Evolutionary conservation across 345 rosid species (phyloP), one percentile per base, ranked within the genome.

Genomic region (Aethionema arabicum): DNA sequence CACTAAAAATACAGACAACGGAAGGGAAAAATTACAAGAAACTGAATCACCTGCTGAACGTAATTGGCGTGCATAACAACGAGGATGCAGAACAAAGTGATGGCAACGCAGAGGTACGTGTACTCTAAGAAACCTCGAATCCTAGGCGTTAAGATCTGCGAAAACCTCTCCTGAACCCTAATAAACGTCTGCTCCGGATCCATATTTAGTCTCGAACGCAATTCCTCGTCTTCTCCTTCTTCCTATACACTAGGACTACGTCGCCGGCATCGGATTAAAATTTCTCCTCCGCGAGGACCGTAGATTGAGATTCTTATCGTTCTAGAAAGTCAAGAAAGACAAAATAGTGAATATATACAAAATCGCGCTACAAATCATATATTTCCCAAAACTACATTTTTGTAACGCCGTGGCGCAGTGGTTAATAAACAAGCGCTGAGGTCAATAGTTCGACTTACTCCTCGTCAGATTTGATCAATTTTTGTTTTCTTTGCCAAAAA

Each of bases 11-110:
- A 21, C 8, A 51, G 39, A 31, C 38, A 32, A 31, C 14, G 5
- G 32, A 52, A 52, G 11, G 29, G 30, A 8, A n/a, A 44, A 12
- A 16, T 0, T 32, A 66, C 16, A 10, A 45, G 11, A 41, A 41
- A 27, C 30, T 14, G 1, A 27, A 50, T 49, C 46, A 93, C 99
- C 92, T 87, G 96, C 46, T 90, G 99, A 55, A 95, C 97, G 61
- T 84, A 95, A 80, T 95, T 95, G 77, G 99, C 99, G 82, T 95
- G 99, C 99, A 90, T 88, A 53, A 88, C 90, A 59, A 95, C 96
- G 33, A 95, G 99, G 65, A 95, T 83, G 63, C 82, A 84, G 63
- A 95, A 95, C 75, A 84, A 81, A 61, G 91, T 85, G 74, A 90
- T 70, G 66, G 97, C 99, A 7, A 83, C 69, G 77, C 80, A 66